A percentile compares a stretch with the other conserved stretches of the same genome.
These are phyloP conservation scores for Scheffersomyces coipomensis DNA, from an alignment of 805 yeast species.

Conservation along the genomic window DNA sequence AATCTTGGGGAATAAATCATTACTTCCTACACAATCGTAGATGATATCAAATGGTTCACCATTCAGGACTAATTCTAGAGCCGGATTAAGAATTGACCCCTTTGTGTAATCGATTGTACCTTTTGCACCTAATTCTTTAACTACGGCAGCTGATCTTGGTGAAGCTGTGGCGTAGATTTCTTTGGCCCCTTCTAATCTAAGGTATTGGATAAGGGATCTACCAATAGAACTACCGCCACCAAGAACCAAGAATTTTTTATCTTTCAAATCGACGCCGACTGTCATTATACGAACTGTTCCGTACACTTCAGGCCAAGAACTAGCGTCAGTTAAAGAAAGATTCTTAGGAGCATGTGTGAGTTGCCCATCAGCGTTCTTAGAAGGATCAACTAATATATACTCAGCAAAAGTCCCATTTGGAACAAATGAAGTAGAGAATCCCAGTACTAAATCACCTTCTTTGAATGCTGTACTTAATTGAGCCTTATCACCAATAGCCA, in stretches of 20 bases:
- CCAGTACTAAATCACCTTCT: slow-evolving; percentile 29
- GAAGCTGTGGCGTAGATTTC: slow-evolving; percentile 60
- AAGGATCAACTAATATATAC: slow-evolving; percentile 42
- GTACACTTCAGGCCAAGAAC: slow-evolving; percentile 62
- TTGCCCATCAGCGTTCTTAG: slow-evolving; percentile 11
- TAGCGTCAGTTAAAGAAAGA: slow-evolving; percentile 54
- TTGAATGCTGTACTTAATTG: slow-evolving; percentile 16
- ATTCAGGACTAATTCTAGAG: slow-evolving; percentile 30
- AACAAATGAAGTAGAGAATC: slow-evolving; percentile 14
- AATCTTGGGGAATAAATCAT: slow-evolving; percentile 45
- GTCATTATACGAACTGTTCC: slow-evolving; percentile 57
- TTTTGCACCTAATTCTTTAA: slow-evolving; percentile 55
- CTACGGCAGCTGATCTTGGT: slow-evolving; percentile 42
- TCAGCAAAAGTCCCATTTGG: slow-evolving; percentile 46
- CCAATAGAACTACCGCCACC: slow-evolving; percentile 81
- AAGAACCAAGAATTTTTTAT: slow-evolving; percentile 54
- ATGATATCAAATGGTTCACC: slow-evolving; percentile 54
- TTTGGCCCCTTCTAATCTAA: slow-evolving; percentile 43
- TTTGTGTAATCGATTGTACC: slow-evolving; percentile 54
- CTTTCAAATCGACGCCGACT: slow-evolving; percentile 30
- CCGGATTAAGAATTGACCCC: slow-evolving; percentile 23
- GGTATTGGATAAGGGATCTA: slow-evolving; percentile 51
- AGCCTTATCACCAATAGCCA: slow-evolving; percentile 25
- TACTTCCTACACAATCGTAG: slow-evolving; percentile 65
- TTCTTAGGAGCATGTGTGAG: slow-evolving; percentile 37